Percentiles rank a stretch among this genome's conserved stretches.
Evolutionary conservation across 2,329 filamentous ascomycete species (phyloP).

Genomic region (Aspergillus sergii): DNA sequence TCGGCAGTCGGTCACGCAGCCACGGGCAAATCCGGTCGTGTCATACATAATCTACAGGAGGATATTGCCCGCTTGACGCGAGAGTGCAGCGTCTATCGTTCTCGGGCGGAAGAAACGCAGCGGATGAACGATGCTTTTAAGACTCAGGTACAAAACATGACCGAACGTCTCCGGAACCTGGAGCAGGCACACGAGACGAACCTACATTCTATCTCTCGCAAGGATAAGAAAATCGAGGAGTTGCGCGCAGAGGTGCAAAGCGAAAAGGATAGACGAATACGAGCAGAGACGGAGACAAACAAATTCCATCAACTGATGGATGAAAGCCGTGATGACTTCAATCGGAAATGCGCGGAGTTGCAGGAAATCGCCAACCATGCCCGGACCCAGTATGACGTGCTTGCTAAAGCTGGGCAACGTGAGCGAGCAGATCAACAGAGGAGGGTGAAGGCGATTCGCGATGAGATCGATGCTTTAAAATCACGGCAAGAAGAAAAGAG

Average conservation of each 20-base stretch:
- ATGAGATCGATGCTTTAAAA: slow-evolving; percentile 37
- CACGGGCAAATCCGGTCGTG: slow-evolving; percentile 53
- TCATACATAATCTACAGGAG: slow-evolving; percentile 54
- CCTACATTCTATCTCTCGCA: slow-evolving; percentile 48
- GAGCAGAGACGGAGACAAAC: slow-evolving; percentile 43
- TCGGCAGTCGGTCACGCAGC: slow-evolving; percentile 53
- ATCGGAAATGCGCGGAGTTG: slow-evolving; percentile 41
- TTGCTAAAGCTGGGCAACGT: slow-evolving; percentile 42
- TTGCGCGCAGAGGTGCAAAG: slow-evolving; percentile 44
- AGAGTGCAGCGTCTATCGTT: slow-evolving; percentile 49
- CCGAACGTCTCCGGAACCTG: slow-evolving; percentile 48
- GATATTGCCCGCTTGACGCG: slow-evolving; percentile 53
- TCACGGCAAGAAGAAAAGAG: slow-evolving; percentile 40
- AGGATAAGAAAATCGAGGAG: slow-evolving; percentile 53
- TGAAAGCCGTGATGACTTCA: slow-evolving; percentile 43
- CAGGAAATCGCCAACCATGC: slow-evolving; percentile 43
- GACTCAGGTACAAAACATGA: slow-evolving; percentile 48
- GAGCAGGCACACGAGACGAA: slow-evolving; percentile 52
- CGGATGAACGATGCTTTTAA: slow-evolving; percentile 49
- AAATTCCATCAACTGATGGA: slow-evolving; percentile 42
- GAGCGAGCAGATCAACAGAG: slow-evolving; percentile 45
- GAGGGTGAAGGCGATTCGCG: slow-evolving; percentile 41
- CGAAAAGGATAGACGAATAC: slow-evolving; percentile 44
- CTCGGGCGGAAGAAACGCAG: slow-evolving; percentile 50
- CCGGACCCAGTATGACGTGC: slow-evolving; percentile 47